Conservation (phyloP, 1,139 yeast species). For the Cylindricascospora bacillispora region DNA sequence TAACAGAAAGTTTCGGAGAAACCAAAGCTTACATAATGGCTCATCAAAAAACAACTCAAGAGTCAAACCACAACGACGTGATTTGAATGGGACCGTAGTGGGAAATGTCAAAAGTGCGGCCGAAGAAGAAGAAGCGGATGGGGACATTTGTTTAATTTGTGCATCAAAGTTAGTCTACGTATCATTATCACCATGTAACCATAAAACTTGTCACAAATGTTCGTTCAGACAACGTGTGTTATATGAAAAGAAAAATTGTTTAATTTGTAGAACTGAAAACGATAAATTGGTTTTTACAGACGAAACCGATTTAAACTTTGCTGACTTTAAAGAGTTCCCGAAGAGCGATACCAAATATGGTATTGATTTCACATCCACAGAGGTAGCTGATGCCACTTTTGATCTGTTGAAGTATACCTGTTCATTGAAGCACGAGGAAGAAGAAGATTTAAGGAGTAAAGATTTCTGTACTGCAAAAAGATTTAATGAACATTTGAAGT, state of each 20-base stretch:
- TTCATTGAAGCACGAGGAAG: constrained; percentile 25
- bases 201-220: constrained; percentile 73
- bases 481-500: constrained; percentile 52
- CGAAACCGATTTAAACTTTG: constrained; percentile 32
- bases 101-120: too few species aligned
- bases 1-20: constrained; percentile 1
- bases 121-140: constrained; percentile 26
- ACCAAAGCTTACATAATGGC: neutral
- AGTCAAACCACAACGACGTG: constrained; percentile 1
- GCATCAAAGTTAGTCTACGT: constrained; percentile 54
- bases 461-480: constrained; percentile 39
- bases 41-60: constrained; percentile 1
- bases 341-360: constrained; percentile 34
- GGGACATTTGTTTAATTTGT: constrained; percentile 64
- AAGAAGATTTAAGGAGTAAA: constrained; percentile 20
- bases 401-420: constrained; percentile 47
- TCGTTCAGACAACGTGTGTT: constrained; percentile 73
- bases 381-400: constrained; percentile 34
- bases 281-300: constrained; percentile 47
- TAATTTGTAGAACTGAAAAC: constrained; percentile 70
- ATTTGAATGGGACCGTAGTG: neutral
- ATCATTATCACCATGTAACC: constrained; percentile 75
- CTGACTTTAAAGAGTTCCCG: constrained; percentile 26
- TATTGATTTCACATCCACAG: constrained; percentile 38
- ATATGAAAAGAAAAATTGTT: constrained; percentile 60